phyloP scores from a whole-genome alignment of 1,139 yeast genomes.

The Hanseniaspora gamundiae region DNA sequence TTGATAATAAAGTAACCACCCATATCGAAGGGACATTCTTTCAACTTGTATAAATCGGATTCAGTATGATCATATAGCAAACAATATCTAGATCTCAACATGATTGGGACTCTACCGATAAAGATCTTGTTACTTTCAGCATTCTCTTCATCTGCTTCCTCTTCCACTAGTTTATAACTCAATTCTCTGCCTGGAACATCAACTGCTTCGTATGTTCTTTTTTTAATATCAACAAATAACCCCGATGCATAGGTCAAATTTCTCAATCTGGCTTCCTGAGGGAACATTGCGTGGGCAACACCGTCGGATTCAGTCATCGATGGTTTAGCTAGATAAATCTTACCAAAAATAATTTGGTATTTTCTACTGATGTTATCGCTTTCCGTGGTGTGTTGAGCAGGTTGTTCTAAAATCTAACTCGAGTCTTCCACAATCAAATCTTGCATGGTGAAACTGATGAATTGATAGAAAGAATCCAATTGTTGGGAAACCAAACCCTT shows the following conservation, averaged over 20 bases:
- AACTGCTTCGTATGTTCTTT: slow-evolving; percentile 73
- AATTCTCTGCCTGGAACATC: slow-evolving; percentile 60
- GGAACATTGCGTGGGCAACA: slow-evolving; percentile 95
- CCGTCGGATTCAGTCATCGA: slow-evolving; percentile 99
- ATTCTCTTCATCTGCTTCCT: slow-evolving; percentile 32
- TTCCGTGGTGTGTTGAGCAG: slow-evolving; percentile 93
- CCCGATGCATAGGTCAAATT: slow-evolving; percentile 95
- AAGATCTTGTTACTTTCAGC: slow-evolving; percentile 72
- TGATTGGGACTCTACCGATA: slow-evolving; percentile 94
- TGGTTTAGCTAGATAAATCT: slow-evolving; percentile 90
- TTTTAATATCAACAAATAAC: slow-evolving; percentile 89
- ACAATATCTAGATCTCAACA: slow-evolving; percentile 95
- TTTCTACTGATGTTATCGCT: slow-evolving; percentile 81
- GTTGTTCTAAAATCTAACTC: slow-evolving; percentile 86
- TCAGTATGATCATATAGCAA: slow-evolving; percentile 86
- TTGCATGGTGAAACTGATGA: slow-evolving; percentile 91
- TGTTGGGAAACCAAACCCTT: slow-evolving; percentile 97
- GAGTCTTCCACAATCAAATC: slow-evolving; percentile 95
- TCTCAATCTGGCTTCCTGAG: slow-evolving; percentile 95
- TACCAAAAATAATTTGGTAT: slow-evolving; percentile 92
- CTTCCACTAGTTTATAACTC: slow-evolving; percentile 49
- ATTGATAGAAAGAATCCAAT: slow-evolving; percentile 95
- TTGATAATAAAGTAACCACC: slow-evolving; percentile 98
- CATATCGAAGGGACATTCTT: slow-evolving; percentile 98
- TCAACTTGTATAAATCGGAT: slow-evolving; percentile 85